Evolutionary conservation across 1,284 basidiomycete genomes (phyloP).

Genomic region (Malassezia pachydermatis): DNA sequence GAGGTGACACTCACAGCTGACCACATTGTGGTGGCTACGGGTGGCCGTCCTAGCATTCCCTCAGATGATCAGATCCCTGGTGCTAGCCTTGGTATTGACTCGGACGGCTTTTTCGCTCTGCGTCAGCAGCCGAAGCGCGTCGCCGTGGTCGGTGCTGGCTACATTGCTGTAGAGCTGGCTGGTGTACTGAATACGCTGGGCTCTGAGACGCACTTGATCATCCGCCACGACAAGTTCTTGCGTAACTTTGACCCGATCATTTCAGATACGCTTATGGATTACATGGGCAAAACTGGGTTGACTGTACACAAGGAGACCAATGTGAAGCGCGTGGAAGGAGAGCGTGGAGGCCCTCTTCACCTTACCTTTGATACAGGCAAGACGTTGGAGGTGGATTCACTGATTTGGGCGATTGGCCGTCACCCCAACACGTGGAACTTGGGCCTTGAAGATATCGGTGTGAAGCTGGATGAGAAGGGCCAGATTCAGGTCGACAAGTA

Average conservation of each 20-base stretch:
- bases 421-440: slow-evolving; percentile 68
- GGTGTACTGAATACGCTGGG: slow-evolving; percentile 45
- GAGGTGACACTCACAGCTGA: slow-evolving; percentile 41
- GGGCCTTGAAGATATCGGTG: slow-evolving; percentile 66
- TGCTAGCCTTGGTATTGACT: slow-evolving; percentile 76
- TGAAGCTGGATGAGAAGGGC: slow-evolving; percentile 66
- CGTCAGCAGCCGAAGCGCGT: slow-evolving; percentile 82
- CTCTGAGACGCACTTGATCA: slow-evolving; percentile 78
- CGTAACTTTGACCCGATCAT: slow-evolving; percentile 84
- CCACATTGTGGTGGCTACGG: slow-evolving; percentile 60
- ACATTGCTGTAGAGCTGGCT: slow-evolving; percentile 76
- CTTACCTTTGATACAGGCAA: slow-evolving; percentile 54
- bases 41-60: slow-evolving; percentile 73
- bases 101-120: slow-evolving; percentile 92
- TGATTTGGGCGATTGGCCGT: slow-evolving; percentile 93
- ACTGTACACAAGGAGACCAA: slow-evolving; percentile 71
- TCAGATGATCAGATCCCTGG: slow-evolving; percentile 74
- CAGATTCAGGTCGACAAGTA: slow-evolving; percentile 82
- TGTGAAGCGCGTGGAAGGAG: slow-evolving; percentile 63
- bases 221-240: slow-evolving; percentile 77
- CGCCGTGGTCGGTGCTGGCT: slow-evolving; percentile 87
- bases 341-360: slow-evolving; percentile 35
- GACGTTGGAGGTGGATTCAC: slow-evolving; percentile 69
- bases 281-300: slow-evolving; percentile 87
- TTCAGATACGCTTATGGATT: slow-evolving; percentile 75